Conservation (phyloP, 1,139 yeast genomes). For the Debaryomycetaceae sp. region DNA sequence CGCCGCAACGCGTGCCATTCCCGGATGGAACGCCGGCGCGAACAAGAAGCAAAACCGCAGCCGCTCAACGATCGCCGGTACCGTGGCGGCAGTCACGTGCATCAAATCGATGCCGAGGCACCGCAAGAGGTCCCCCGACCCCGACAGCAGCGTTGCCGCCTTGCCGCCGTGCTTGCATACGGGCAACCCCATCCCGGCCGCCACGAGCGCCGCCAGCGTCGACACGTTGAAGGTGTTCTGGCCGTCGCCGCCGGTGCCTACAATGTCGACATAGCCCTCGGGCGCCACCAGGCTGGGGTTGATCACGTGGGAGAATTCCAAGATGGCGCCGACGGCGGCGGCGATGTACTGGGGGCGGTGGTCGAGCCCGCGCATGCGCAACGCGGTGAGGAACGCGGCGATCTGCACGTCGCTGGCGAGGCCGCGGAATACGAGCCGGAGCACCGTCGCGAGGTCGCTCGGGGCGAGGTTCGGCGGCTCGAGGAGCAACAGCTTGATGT, state of each 20-base stretch:
- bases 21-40: conserved; percentile 95
- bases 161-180: conserved; percentile 95
- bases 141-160: conserved; percentile 88
- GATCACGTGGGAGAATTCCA: conserved; percentile 57
- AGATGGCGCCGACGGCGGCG: conserved; percentile 71
- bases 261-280: conserved; percentile 75
- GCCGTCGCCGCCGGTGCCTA: conserved; percentile 98
- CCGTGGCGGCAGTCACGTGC: conserved; percentile 60
- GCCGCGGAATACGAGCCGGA: conserved; percentile 56
- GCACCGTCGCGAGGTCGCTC: conserved; percentile 55
- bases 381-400: conserved; percentile 74
- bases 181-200: conserved; percentile 81
- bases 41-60: conserved; percentile 71
- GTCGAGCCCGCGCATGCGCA: conserved; percentile 74
- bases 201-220: conserved; percentile 90
- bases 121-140: conserved; percentile 84
- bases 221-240: conserved; percentile 95
- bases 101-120: conserved; percentile 74
- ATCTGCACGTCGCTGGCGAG: conserved; percentile 65
- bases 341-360: conserved; percentile 79
- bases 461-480: conserved; percentile 61
- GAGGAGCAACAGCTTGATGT: conserved; percentile 54
- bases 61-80: conserved; percentile 55
- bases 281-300: conserved; percentile 36
- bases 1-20: conserved; percentile 80